Base-by-base conservation (phyloP, 352 stramenopile genomes). In the Phytophthora uliginosa region DNA sequence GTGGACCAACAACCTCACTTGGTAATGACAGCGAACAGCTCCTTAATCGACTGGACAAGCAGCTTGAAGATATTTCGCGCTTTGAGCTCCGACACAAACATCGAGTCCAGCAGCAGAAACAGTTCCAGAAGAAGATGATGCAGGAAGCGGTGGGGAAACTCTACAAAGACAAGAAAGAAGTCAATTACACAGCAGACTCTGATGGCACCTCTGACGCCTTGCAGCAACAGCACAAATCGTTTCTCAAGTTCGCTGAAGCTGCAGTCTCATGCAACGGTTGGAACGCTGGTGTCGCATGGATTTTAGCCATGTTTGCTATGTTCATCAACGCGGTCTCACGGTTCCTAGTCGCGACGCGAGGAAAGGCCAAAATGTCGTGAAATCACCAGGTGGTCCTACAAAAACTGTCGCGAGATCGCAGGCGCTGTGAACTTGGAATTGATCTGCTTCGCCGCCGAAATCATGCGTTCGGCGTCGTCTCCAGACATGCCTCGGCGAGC, bases 391-490 rank as follows among this genome's bases (percentile, higher is more conserved):
- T 68, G 24, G 50, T 28, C 4, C 40, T 87, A 96, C 59, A 96
- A 77, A 74, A 97, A 97, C 74, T 95, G 87, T 38, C 90, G 78
- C 45, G 90, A 87, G 51, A 97, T 88, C 26, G 85, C 95, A 7
- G 90, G 90, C 10, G 87, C 85, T 17, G 90, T 94, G 61, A 97
- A 97, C 80, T 94, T 94, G 62, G 87, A 93, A 66, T 92, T 92
- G 58, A 97, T 94, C 55, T 93, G 74, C 59, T 90, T 88, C 9
- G 88, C 91, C 20, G 87, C 84, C 17, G 81, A 78, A 64, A 97
- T 91, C 77, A 97, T 92, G 33, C 82, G 76, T 9, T 90, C 75
- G 10, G 90, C 90, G 42, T 92, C 83, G 34, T 92, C 84, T 24
- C 77, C 71, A 40, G 85, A 92, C 74, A 97, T 88, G n/a, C 82